Percentiles rank a stretch among this genome's conserved stretches.
Conservation (phyloP, 306 rosid species). For the Cucurbita argyrosperma region DNA sequence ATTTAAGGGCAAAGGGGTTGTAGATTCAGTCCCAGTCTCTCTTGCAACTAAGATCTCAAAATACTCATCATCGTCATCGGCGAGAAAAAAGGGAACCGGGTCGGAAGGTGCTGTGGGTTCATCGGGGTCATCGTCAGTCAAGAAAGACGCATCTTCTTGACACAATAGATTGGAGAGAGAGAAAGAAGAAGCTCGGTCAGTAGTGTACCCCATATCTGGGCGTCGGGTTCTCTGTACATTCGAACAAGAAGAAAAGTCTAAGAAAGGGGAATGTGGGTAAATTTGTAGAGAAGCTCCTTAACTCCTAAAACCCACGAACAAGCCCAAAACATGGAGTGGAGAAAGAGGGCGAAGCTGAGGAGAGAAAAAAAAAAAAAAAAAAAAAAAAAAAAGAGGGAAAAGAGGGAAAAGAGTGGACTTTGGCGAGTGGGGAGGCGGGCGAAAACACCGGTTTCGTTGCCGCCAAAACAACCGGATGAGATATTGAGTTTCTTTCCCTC, state of each 20-base stretch:
- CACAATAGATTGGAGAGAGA: constrained; percentile 39
- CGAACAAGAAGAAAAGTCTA: constrained; percentile 5
- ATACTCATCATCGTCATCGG: constrained; percentile 51
- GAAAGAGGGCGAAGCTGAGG: neutral
- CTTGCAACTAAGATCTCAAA: constrained; percentile 35
- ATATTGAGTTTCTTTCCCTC: constrained; percentile 8
- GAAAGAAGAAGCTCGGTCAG: constrained; percentile 2
- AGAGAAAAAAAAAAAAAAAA: neutral
- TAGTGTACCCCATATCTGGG: constrained; percentile 34
- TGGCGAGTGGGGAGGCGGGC: constrained; percentile 15
- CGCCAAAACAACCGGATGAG: constrained; percentile 69
- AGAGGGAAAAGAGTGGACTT: constrained; percentile 6
- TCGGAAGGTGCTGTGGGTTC: constrained; percentile 7
- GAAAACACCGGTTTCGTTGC: constrained; percentile 57
- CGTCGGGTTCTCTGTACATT: constrained; percentile 11
- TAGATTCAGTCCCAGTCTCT: constrained; percentile 40
- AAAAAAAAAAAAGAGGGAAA: neutral
- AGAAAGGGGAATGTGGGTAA: constrained; percentile 10
- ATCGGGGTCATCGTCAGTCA: constrained; percentile 15
- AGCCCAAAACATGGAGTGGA: constrained; percentile 12
- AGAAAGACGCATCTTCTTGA: constrained; percentile 32
- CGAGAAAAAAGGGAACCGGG: constrained; percentile 13
- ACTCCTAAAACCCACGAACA: constrained; percentile 18
- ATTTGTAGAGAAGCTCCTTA: constrained; percentile 7
- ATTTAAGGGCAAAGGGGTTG: constrained; percentile 3